A percentile compares a stretch with the other conserved stretches of the same genome.
Conservation (phyloP, 1,284 basidiomycete genomes). For the Schizophyllum commune region DNA sequence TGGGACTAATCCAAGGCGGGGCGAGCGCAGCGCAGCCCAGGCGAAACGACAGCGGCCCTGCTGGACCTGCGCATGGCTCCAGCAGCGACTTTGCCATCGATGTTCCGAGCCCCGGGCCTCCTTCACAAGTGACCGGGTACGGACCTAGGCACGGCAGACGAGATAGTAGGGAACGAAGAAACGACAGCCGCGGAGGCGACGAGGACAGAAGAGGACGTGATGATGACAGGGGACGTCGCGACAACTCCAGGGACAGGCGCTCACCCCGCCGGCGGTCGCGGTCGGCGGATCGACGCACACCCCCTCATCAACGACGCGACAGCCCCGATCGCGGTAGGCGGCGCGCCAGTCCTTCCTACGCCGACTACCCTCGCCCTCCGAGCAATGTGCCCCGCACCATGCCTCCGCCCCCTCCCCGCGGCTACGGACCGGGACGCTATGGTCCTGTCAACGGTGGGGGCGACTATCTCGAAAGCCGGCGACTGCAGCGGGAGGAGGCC, state of each 20-base stretch:
- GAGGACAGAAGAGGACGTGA: background rate
- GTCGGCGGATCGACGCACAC: slow-evolving; percentile 6
- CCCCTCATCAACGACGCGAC: slow-evolving; percentile 20
- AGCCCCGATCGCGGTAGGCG: slow-evolving; percentile 18
- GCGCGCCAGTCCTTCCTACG: slow-evolving; percentile 37
- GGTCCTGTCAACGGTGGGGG: slow-evolving; percentile 26
- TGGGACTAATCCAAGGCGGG: slow-evolving; percentile 38
- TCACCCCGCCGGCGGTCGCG: background rate
- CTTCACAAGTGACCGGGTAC: slow-evolving; percentile 9
- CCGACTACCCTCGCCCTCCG: slow-evolving; percentile 32
- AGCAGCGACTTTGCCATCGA: background rate
- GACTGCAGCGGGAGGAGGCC: slow-evolving; percentile 60
- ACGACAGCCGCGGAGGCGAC: background rate
- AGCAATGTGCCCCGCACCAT: slow-evolving; percentile 26
- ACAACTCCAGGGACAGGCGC: background rate
- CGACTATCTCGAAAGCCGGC: slow-evolving; percentile 51
- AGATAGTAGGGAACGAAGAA: background rate
- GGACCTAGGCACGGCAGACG: slow-evolving; percentile 6
- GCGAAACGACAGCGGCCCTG: background rate
- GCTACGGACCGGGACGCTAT: slow-evolving; percentile 15
- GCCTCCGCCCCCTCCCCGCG: slow-evolving; percentile 30
- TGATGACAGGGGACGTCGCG: background rate
- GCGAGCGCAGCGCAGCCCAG: background rate
- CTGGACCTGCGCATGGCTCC: background rate
- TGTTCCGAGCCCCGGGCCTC: slow-evolving; percentile 22